Conservation (phyloP, 2,329 filamentous ascomycete species). For the Tolypocladium amazonense region DNA sequence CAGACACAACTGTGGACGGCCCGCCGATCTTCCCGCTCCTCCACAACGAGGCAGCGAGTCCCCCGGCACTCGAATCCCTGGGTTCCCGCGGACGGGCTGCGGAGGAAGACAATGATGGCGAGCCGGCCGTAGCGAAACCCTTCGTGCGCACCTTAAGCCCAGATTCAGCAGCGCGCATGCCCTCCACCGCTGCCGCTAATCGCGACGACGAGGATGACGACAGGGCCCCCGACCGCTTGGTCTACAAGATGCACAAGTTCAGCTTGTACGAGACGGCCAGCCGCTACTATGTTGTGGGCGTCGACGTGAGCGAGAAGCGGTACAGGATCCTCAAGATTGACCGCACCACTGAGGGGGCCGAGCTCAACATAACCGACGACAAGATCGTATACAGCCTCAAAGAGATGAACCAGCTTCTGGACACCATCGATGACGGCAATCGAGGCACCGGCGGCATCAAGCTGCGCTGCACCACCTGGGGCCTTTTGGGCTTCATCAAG, state of each 20-base stretch:
- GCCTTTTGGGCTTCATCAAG: conserved; percentile 84
- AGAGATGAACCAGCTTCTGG: conserved; percentile 87
- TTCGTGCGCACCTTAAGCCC: conserved; percentile 47
- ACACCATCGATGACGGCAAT: conserved; percentile 92
- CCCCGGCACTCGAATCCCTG: conserved; percentile 13
- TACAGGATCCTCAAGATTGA: conserved; percentile 95
- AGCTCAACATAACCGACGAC: conserved; percentile 81
- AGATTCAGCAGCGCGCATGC: conserved; percentile 23
- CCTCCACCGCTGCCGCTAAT: conserved; percentile 1
- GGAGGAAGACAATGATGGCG: conserved; percentile 47
- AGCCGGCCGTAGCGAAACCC: conserved; percentile 45
- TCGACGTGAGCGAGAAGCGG: conserved; percentile 77
- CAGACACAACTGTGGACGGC: neutral
- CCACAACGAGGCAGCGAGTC: conserved; percentile 21
- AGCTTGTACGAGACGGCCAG: conserved; percentile 94
- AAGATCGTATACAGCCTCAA: conserved; percentile 87
- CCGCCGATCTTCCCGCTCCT: conserved; percentile 18
- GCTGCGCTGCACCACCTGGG: conserved; percentile 85
- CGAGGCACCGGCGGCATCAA: conserved; percentile 82
- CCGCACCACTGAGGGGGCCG: conserved; percentile 65
- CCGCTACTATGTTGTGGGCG: conserved; percentile 88
- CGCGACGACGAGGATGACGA: conserved; percentile 16
- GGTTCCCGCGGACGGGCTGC: conserved; percentile 10
- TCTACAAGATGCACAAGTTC: conserved; percentile 83
- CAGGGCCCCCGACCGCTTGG: conserved; percentile 23